These are phyloP conservation scores for Talaromyces funiculosus DNA, from an alignment of 2,329 filamentous ascomycete genomes.

Conservation along the genomic window DNA sequence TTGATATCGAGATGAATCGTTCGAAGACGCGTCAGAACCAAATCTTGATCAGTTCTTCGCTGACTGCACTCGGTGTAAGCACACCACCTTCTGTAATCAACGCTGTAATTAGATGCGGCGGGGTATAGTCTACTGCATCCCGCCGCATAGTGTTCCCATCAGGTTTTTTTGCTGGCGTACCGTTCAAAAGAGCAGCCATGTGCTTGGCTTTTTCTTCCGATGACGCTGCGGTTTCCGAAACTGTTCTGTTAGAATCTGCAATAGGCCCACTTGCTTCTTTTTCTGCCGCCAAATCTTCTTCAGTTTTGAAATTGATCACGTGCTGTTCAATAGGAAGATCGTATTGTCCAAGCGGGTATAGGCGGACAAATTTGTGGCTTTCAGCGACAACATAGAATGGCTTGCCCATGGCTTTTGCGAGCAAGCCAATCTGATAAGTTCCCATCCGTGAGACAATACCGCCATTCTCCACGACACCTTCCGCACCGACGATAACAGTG, in stretches of 20 bases:
- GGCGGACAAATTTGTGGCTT: constrained; percentile 91
- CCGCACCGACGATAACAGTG: constrained; percentile 60
- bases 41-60: constrained; percentile 63
- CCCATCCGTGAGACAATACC: constrained; percentile 87
- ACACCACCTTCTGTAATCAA: constrained; percentile 62
- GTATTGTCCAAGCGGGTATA: constrained; percentile 76
- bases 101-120: constrained; percentile 57
- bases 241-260: constrained; percentile 11
- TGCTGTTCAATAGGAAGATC: constrained; percentile 76
- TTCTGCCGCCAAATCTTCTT: constrained; percentile 46
- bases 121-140: constrained; percentile 46
- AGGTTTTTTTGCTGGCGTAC: constrained; percentile 12
- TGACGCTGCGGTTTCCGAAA: not conserved
- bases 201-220: constrained; percentile 14
- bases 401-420: constrained; percentile 67
- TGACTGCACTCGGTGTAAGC: constrained; percentile 58
- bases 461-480: constrained; percentile 90
- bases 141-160: constrained; percentile 17
- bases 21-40: constrained; percentile 35
- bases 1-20: not conserved
- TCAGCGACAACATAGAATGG: constrained; percentile 90
- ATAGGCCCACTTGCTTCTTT: constrained; percentile 35
- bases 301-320: constrained; percentile 66
- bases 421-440: constrained; percentile 74
- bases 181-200: constrained; percentile 17